Conservation (phyloP, 78 protist species). For the Goniomonas avonlea region DNA sequence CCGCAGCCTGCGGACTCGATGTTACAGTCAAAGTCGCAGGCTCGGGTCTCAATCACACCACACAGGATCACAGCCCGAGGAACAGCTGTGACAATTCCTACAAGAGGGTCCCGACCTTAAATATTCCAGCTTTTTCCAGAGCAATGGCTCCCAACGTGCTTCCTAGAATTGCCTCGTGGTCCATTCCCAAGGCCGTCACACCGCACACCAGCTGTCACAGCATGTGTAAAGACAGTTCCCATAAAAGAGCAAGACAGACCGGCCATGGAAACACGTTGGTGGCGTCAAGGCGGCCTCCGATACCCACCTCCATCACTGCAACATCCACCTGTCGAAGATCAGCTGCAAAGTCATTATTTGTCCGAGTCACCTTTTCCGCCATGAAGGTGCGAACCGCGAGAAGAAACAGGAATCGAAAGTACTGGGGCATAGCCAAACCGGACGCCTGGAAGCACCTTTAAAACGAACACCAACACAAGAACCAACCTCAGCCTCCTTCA, state of each 20-base stretch:
- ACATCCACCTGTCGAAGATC: too few species aligned
- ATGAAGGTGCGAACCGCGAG: conserved; percentile 1
- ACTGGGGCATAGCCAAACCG: conserved; percentile 26
- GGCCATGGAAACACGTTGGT: conserved; percentile 29
- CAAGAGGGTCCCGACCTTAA: conserved; percentile 10
- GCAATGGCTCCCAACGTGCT: neutral
- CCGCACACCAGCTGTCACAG: neutral
- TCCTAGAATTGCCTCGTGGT: conserved; percentile 26
- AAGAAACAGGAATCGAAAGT: conserved; percentile 23
- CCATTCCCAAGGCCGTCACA: conserved; percentile 6
- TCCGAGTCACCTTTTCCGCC: conserved; percentile 4
- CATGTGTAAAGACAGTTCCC: neutral
- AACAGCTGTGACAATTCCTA: too few species aligned
- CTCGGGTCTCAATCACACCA: too few species aligned
- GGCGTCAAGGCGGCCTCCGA: conserved; percentile 32
- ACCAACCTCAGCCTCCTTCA: neutral
- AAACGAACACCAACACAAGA: neutral
- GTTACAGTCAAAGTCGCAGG: too few species aligned
- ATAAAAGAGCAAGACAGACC: neutral
- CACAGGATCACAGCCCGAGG: too few species aligned
- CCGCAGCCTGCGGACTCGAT: too few species aligned
- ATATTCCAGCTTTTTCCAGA: conserved; percentile 11
- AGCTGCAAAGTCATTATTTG: too few species aligned
- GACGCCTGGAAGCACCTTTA: too few species aligned
- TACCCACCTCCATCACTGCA: conserved; percentile 35